phyloP scores from a whole-genome alignment of 306 rosid species.

The Prunus mume region DNA sequence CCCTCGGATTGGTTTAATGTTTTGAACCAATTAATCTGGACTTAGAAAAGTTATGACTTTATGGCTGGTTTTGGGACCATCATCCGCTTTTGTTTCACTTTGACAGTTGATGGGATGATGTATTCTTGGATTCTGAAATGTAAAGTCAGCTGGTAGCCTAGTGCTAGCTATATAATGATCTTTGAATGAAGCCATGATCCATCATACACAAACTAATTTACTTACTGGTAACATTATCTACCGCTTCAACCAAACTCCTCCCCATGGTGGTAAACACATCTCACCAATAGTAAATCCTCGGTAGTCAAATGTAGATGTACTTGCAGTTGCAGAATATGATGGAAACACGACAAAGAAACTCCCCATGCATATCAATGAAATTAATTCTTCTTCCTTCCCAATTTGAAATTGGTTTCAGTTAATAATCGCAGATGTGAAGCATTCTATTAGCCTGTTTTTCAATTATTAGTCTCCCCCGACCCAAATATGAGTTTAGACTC shows the following conservation, averaged over 20 bases:
- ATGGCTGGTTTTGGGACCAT: slow-evolving; percentile 56
- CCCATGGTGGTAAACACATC: too few relatives aligned
- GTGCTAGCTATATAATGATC: background rate
- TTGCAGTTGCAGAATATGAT: too few relatives aligned
- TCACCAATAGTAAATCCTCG: too few relatives aligned
- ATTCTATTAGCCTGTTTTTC: too few relatives aligned
- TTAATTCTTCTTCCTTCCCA: too few relatives aligned
- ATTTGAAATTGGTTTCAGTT: too few relatives aligned
- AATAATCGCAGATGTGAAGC: too few relatives aligned
- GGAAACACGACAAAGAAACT: too few relatives aligned
- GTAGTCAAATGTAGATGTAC: too few relatives aligned
- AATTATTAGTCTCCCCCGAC: too few relatives aligned
- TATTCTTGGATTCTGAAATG: slow-evolving; percentile 15
- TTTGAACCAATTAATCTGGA: background rate
- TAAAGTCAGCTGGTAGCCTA: slow-evolving; percentile 5
- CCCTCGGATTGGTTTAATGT: background rate
- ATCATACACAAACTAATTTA: background rate
- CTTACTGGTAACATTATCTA: background rate
- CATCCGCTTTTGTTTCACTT: slow-evolving; percentile 16
- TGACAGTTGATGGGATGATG: slow-evolving; percentile 7
- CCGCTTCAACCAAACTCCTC: background rate
- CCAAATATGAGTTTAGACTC: background rate
- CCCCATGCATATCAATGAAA: too few relatives aligned
- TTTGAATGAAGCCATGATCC: background rate
- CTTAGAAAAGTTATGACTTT: slow-evolving; percentile 23